Base-by-base conservation (phyloP, 768 basidiomycete species). In the Filobasidium floriforme region DNA sequence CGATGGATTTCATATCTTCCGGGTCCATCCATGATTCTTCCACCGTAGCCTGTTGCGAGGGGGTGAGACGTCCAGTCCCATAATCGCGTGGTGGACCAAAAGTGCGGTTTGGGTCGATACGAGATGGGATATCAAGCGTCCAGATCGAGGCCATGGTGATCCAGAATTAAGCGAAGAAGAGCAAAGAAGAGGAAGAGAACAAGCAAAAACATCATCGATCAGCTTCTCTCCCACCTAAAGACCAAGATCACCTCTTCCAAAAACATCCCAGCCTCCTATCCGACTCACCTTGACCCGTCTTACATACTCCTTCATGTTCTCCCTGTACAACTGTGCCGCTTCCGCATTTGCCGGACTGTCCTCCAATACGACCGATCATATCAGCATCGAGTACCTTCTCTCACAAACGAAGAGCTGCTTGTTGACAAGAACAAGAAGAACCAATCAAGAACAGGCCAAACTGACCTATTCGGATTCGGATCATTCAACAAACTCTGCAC, bases 231-330 rank as follows among this genome's bases (percentile, higher is more conserved):
- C 9, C 32, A 37, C 32, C n/a, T n/a, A n/a, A n/a, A n/a, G n/a
- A 37, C 9, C 32, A 9, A 37, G 32, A 37, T 37, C 32, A 37
- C 32, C 32, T 37, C n/a, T n/a, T n/a, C 32, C 32, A 37, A 37
- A 37, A n/a, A n/a, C n/a, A n/a, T n/a, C 32, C 32, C 32, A 37
- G 32, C 32, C 32, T 9, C 32, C 9, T 9, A 24, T 10, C 32
- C 1, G n/a, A 71, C 75, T 66, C 59, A 78, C 77, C 80, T 94
- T 90, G 37, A 97, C 94, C 63, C 92, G 80, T 69, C 92, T 82
- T 59, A 94, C 89, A 76, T 98, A 98, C 82, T 97, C 94, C 81
- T 96, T 97, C 89, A 93, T 92, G 75, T 96, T 96, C 77, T 98
- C 94, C 66, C 94, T 82, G 75, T 93, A 99, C 68, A 99, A 79